Evolutionary conservation across 2,329 filamentous ascomycete species (phyloP), one percentile per base, ranked within the genome.

Genomic region (Cladosporium sp.): DNA sequence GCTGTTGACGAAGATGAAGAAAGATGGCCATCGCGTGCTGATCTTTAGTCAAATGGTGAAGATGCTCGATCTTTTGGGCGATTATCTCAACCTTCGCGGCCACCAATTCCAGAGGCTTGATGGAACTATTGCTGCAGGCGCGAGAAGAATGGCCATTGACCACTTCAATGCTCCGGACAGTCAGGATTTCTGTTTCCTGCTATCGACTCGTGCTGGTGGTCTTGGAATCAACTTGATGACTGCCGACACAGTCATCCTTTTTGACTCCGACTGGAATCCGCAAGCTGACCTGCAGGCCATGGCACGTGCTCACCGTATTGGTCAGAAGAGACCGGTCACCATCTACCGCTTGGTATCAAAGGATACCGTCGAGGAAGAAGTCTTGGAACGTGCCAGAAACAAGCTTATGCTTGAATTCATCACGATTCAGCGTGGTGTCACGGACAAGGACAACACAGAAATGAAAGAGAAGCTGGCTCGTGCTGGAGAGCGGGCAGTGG

Each of bases 31-130:
- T 69, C 88, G 93, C 49, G 94, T 98, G 11, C 74, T 98, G 55
- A 97, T 98, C 57, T 98, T 98, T 75, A 97, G 92, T 67, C 93
- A 98, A 67, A 98, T 98, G 93, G 94, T 98, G 30, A 94, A 89
- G 66, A 97, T 98, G 87, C 79, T 98, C 18, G 91, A 98, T 63
- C 93, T 98, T 47, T 78, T 98, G 1, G 88, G 89, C 39, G 92
- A 98, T 62, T 98, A 98, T 65, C 81, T 97, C 57, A 87, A 89
- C 45, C 80, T 93, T 47, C 86, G 93, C 55, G 90, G 91, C n/a
- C 94, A 97, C 69, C 84, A 93, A 52, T 97, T 93, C 64, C 94
- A 98, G 66, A 82, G 93, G 15, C 80, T 98, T 7, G 93, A 98
- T 65, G 93, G 93, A 59, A 98, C 93, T 2, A 95, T 98, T 58